phyloP scores from a whole-genome alignment of 305 asterid species.

The Solanum hybrid region DNA sequence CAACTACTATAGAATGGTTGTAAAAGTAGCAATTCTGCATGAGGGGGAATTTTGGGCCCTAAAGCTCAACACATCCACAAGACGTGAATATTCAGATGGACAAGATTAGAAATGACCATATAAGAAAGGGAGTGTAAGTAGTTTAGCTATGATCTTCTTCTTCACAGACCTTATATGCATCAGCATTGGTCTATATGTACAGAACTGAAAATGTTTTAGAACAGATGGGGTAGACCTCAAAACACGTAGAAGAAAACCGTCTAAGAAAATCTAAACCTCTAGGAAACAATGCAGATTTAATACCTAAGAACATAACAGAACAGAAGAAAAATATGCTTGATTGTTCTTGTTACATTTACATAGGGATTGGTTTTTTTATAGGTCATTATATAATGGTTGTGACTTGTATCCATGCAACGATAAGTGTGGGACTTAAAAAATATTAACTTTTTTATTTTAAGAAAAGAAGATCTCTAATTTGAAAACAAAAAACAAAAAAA shows the following conservation, averaged over 20 bases:
- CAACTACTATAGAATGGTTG: background rate
- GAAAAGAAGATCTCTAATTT: background rate
- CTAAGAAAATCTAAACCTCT: background rate
- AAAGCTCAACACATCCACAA: background rate
- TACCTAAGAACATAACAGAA: background rate
- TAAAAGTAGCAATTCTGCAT: background rate
- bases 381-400: background rate
- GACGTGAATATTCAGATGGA: background rate
- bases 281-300: background rate
- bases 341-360: background rate
- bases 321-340: background rate
- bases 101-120: background rate
- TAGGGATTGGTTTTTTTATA: background rate
- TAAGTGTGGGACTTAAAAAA: background rate
- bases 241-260: background rate
- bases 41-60: background rate
- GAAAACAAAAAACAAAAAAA: background rate
- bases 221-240: background rate
- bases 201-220: background rate
- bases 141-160: background rate
- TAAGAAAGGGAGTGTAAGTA: background rate
- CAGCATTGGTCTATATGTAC: background rate
- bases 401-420: background rate
- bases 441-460: background rate
- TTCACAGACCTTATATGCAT: background rate